phyloP scores from a whole-genome alignment of 2,329 filamentous ascomycete species.

The Penicillium aurantiogriseum region DNA sequence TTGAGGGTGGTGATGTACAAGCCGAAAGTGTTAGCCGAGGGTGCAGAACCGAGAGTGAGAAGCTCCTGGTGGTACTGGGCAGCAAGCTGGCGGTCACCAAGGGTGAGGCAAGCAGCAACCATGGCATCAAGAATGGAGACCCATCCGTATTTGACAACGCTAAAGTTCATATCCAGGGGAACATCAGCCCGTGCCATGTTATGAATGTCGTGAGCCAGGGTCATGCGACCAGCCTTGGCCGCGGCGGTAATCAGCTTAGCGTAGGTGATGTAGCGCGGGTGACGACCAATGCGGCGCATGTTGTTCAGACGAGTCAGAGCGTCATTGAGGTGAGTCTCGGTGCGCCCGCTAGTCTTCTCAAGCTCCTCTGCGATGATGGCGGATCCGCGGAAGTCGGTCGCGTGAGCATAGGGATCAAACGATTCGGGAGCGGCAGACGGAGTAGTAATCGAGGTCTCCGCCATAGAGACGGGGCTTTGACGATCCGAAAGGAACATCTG shows the following conservation, averaged over 20 bases:
- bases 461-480: constrained; percentile 40
- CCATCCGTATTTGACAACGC: constrained; percentile 91
- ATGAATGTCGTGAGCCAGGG: constrained; percentile 80
- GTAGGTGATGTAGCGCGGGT: constrained; percentile 94
- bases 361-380: constrained; percentile 85
- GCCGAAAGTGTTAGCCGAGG: constrained; percentile 95
- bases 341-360: constrained; percentile 73
- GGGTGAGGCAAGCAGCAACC: constrained; percentile 84
- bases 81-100: constrained; percentile 76
- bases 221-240: constrained; percentile 78
- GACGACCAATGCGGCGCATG: constrained; percentile 86
- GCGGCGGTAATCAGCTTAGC: constrained; percentile 91
- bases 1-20: constrained; percentile 99
- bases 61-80: constrained; percentile 89
- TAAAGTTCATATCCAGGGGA: constrained; percentile 78
- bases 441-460: constrained; percentile 51
- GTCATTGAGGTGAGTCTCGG: constrained; percentile 72
- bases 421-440: constrained; percentile 71
- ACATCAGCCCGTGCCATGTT: constrained; percentile 87
- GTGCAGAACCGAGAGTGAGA: constrained; percentile 82
- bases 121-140: constrained; percentile 94
- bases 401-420: constrained; percentile 86
- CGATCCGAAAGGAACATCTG: constrained; percentile 36
- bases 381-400: constrained; percentile 90
- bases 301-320: constrained; percentile 82